Conservation (phyloP, 768 basidiomycete species). For the Mycena chlorophos region DNA sequence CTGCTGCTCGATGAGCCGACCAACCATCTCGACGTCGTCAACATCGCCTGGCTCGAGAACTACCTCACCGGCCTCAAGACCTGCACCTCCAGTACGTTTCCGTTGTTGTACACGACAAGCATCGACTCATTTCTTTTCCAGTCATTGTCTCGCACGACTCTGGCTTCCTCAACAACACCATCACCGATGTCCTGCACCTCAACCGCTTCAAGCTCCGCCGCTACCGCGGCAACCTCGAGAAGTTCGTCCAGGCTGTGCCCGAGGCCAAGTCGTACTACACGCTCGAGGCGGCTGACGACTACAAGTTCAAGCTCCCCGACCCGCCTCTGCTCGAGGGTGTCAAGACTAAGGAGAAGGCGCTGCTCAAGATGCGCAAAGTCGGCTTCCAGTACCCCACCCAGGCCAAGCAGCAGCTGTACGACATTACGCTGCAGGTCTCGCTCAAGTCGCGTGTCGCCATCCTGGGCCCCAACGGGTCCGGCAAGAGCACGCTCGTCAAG, state of each 20-base stretch:
- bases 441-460: conserved; percentile 97
- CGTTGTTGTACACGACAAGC: conserved; percentile 1
- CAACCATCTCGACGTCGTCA: conserved; percentile 96
- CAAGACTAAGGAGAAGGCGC: conserved; percentile 98
- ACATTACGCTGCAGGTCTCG: conserved; percentile 95
- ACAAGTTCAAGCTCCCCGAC: conserved; percentile 97
- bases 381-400: conserved; percentile 94
- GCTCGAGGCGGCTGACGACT: conserved; percentile 93
- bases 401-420: conserved; percentile 84
- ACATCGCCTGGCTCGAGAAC: conserved; percentile 95
- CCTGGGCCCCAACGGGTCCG: conserved; percentile 98
- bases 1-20: conserved; percentile 95
- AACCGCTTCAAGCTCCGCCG: conserved; percentile 98
- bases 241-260: conserved; percentile 90
- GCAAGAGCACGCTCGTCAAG: conserved; percentile 97
- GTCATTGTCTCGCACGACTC: conserved; percentile 99
- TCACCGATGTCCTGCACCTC: conserved; percentile 95
- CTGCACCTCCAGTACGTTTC: conserved; percentile 83
- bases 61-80: conserved; percentile 85
- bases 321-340: conserved; percentile 98
- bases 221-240: conserved; percentile 94
- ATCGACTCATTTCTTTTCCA: conserved; percentile 28
- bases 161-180: conserved; percentile 95
- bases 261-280: conserved; percentile 99
- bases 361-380: conserved; percentile 97